Conservation (phyloP, 2,329 filamentous ascomycete genomes). For the Rutstroemia sp. region DNA sequence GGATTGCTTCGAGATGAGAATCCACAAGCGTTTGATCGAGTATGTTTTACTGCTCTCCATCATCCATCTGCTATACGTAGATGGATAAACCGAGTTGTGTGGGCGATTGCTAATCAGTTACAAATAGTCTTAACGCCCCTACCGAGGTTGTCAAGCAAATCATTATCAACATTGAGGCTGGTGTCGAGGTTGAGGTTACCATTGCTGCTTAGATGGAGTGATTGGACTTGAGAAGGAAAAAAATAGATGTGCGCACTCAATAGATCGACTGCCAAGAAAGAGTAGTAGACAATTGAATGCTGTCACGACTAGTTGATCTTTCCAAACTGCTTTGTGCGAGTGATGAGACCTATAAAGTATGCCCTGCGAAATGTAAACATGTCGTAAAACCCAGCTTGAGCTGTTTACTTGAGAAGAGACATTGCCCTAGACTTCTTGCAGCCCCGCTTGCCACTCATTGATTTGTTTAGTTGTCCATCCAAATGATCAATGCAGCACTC, state of each 20-base stretch:
- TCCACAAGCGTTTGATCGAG: conserved; percentile 98
- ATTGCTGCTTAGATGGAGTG: conserved; percentile 63
- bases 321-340: too few species aligned
- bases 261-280: not conserved
- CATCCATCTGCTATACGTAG: too few species aligned
- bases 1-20: conserved; percentile 98
- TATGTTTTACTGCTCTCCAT: conserved; percentile 36
- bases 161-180: conserved; percentile 92
- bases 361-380: not conserved
- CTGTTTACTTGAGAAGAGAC: too few species aligned
- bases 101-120: too few species aligned
- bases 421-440: too few species aligned
- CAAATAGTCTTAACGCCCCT: conserved; percentile 73
- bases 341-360: not conserved
- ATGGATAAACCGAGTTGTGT: too few species aligned
- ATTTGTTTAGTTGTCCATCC: too few species aligned
- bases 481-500: too few species aligned
- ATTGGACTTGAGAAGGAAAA: conserved; percentile 4
- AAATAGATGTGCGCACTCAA: conserved; percentile 4
- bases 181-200: conserved; percentile 89
- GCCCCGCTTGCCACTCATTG: too few species aligned
- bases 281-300: conserved; percentile 7
- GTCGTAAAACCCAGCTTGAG: too few species aligned
- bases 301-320: not conserved
- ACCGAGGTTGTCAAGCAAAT: conserved; percentile 97